Base-by-base conservation (phyloP, 2,329 filamentous ascomycete genomes). In the Botrytis fragariae region DNA sequence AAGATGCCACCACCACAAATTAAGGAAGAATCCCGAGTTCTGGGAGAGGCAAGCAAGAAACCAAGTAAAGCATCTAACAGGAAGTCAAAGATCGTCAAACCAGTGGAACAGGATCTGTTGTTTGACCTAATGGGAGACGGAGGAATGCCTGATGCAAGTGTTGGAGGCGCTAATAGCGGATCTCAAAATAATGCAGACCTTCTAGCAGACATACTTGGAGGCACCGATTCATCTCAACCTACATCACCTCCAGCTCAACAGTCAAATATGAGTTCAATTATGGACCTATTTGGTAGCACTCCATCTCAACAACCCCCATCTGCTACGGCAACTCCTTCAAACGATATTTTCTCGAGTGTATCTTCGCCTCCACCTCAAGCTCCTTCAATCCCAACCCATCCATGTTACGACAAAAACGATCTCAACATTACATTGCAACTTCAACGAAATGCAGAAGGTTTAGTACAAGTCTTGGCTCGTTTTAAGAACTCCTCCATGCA, bases 1-100 rank as follows among this genome's bases (percentile, higher is more conserved):
- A 97, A 96, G 82, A 99, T 99, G 97, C 96, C 96, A 12, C 90
- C 96, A 2, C 96, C 96, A 14, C 95, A 98, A 82, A 98, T 99
- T 80, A 94, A 95, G 77, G 96, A 99, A 81, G 94, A 97, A 82
- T 95, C 96, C 72, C 88, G 95, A 74, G 95, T 98, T 4, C 86
- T 99, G 29, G 95, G 95, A 61, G 92, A 95, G 79, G 91, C 94
- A 1, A 86, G 89, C 1, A 91, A 90, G 82, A 89, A 91, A 78
- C 86, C 87, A 76, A 91, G 89, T 82, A 90, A 91, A 80, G 85
- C 89, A 67, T 87, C 89, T 74, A 93, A 92, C 81, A 90, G 94
- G 78, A 93, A 91, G 81, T 90, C 91, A 74, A 95, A 92, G 83
- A 87, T 90, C 42, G 87, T 91, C 75, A 96, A 97, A 83, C 92